Base-by-base conservation (phyloP, 2,329 filamentous ascomycete species). In the Sporothrix euskadiensis region DNA sequence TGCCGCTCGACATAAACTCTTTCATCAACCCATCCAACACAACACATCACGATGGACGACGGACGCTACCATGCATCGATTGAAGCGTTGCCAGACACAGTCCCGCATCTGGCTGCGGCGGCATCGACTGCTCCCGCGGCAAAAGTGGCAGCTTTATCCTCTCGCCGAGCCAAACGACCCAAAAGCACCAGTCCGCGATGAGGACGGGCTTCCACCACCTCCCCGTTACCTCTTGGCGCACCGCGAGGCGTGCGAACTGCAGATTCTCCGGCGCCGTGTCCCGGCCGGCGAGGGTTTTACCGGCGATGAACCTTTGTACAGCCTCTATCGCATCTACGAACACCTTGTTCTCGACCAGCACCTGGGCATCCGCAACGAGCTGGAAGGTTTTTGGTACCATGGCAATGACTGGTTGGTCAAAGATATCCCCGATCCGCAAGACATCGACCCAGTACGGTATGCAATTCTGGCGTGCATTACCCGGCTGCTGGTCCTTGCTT, bases 321-420 rank as follows among this genome's bases (percentile, higher is more conserved):
- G 39, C 9, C 19, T 82, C 32, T 81, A 78, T 79, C 79, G 82
- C 19, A 73, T 73, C 30, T 73, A 73, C 52, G 71, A 73, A 56
- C 71, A 73, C 26, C 19, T 69, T 12, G 63, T 69, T 16, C 65
- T 73, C 9, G 71, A 73, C 56, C 71, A 73, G 52, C 22, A 69
- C 63, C 49, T 69, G 2, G 41, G 32, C 10, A 69, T 73, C 41
- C 71, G 71, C 65, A 73, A 73, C 54, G 65, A 73, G 41, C 52
- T 73, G n/a, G 71, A 73, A 39, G 63, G 52, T 16, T 73, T 73
- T 16, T 73, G 71, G 65, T 73, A 39, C 44, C 71, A 69, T n/a
- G 52, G 19, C 35, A 69, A 26, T 35, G 49, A 26, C 61, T 72
- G 71, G 71, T 35, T 52, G 3, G 71, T 72, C 32, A 19, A 22